Evolutionary conservation across 331 rosid genomes (phyloP).

Genomic region (Phaseolus coccineus): DNA sequence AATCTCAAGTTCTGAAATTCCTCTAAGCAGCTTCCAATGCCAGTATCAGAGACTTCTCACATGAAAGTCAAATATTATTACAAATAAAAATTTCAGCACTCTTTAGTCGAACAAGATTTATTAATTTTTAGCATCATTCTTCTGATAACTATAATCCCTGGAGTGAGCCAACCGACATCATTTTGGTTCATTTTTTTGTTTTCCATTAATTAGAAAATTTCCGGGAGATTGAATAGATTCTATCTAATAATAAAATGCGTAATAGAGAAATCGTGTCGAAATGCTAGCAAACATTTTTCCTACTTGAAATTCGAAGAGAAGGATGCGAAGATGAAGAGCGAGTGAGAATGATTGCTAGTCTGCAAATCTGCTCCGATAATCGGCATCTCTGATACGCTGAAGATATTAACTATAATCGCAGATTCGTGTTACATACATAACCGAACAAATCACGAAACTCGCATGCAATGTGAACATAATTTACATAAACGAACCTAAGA

Average conservation of each 20-base stretch:
- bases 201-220: background rate
- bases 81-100: background rate
- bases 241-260: background rate
- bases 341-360: conserved; percentile 66
- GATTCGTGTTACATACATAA: background rate
- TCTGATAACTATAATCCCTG: background rate
- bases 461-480: conserved; percentile 42
- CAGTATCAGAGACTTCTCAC: conserved; percentile 84
- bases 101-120: background rate
- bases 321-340: conserved; percentile 56
- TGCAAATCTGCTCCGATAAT: conserved; percentile 67
- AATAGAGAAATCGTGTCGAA: background rate
- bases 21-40: conserved; percentile 73
- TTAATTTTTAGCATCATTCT: background rate
- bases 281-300: background rate
- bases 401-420: conserved; percentile 65
- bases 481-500: background rate
- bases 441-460: conserved; percentile 37
- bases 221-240: background rate
- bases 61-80: conserved; percentile 34
- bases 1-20: conserved; percentile 67
- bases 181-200: background rate
- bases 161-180: background rate
- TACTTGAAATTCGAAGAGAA: conserved; percentile 66
- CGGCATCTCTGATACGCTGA: conserved; percentile 86